Base-by-base conservation (phyloP, 495 filamentous ascomycete species). In the Cercophora scortea region DNA sequence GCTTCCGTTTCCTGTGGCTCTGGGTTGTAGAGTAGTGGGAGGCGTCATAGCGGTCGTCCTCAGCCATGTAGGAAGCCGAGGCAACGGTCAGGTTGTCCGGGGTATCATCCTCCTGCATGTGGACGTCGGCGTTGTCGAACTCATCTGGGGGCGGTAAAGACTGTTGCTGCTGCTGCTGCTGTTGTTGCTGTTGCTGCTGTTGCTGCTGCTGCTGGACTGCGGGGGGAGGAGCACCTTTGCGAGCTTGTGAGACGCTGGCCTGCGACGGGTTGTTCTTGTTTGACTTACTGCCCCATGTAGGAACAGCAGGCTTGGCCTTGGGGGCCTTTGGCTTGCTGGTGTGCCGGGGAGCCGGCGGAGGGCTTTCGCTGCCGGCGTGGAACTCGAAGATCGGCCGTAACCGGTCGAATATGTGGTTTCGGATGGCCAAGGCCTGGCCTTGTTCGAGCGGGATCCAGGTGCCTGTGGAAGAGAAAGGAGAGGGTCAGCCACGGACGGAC, bases 371-470 rank as follows among this genome's bases (percentile, higher is more conserved):
- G 35, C 90, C 90, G 8, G 90, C 83, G 6, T 84, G 79, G 59
- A 82, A 97, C 65, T 96, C 89, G 70, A 98, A 93, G 56, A 98
- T 93, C 35, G 88, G 82, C 38, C 76, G 76, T 35, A 98, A 73
- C 54, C 88, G 87, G 9, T 90, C 82, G 44, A 90, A 81, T 46
- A 96, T 79, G 49, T 85, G 85, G 65, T 96, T 95, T 51, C 90
- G 85, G 49, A 85, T 79, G 19, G 93, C 93, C 7, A 98, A 84
- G 59, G 77, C 68, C 52, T 87, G 81, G 40, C 88, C 93, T 52
- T 88, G 82, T 32, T 84, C 79, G 18, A 98, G 79, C 7, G 93
- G 92, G 19, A 98, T 89, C 94, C 94, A 98, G 41, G 93, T 98
- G 53, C 92, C 91, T 93, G 47, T 9, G 10, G 11, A 54, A 46